A percentile compares a stretch with the other conserved stretches of the same genome.
phyloP scores from a whole-genome alignment of 768 basidiomycete species.

The Pisolithus marmoratus region DNA sequence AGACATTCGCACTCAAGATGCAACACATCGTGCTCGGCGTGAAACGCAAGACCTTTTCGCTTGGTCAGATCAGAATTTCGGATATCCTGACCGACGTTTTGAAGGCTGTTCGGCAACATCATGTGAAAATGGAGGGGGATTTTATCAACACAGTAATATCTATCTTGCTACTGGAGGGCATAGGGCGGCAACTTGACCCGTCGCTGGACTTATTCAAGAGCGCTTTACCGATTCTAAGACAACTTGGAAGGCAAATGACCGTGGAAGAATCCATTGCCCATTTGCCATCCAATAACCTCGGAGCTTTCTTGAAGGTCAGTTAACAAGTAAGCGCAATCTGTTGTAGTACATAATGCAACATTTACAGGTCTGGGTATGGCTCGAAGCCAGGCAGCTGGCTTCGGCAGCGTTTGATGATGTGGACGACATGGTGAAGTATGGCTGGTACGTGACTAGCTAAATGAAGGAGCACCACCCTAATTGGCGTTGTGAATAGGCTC shows the following conservation, averaged over 20 bases:
- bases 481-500: slow-evolving; percentile 34
- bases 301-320: slow-evolving; percentile 82
- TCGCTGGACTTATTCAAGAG: slow-evolving; percentile 91
- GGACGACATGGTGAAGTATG: slow-evolving; percentile 84
- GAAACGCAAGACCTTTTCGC: slow-evolving; percentile 94
- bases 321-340: not conserved
- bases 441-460: slow-evolving; percentile 51
- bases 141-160: slow-evolving; percentile 98
- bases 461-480: slow-evolving; percentile 7
- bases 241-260: slow-evolving; percentile 90
- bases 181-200: slow-evolving; percentile 91
- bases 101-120: slow-evolving; percentile 79
- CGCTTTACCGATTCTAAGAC: slow-evolving; percentile 87
- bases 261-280: slow-evolving; percentile 56
- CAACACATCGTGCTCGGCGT: slow-evolving; percentile 91
- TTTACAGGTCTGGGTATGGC: slow-evolving; percentile 80
- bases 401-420: slow-evolving; percentile 71
- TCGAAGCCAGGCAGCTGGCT: slow-evolving; percentile 87
- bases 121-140: slow-evolving; percentile 98
- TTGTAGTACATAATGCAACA: slow-evolving; percentile 3
- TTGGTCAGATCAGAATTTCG: slow-evolving; percentile 94
- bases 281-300: slow-evolving; percentile 66
- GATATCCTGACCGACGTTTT: slow-evolving; percentile 90
- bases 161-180: slow-evolving; percentile 89
- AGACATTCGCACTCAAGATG: slow-evolving; percentile 97